A percentile compares a stretch with the other conserved stretches of the same genome.
Conservation (phyloP, 768 basidiomycete genomes). For the Trametes cingulata region DNA sequence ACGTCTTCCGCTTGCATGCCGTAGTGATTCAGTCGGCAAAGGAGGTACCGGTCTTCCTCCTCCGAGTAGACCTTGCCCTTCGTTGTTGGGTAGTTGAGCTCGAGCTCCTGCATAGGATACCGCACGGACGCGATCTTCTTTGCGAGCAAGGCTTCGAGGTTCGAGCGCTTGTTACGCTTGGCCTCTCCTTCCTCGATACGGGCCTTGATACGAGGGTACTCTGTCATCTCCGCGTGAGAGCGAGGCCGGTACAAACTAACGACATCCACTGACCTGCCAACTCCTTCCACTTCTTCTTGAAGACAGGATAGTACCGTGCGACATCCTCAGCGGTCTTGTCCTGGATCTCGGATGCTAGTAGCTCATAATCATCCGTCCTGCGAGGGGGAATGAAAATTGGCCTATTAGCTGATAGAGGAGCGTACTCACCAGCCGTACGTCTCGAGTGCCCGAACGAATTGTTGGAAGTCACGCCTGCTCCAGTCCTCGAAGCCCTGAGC, state of each 20-base stretch:
- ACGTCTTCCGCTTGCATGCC: constrained; percentile 88
- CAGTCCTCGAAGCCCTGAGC: constrained; percentile 85
- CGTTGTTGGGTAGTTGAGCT: constrained; percentile 92
- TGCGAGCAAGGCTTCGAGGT: constrained; percentile 73
- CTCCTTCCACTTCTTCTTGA: constrained; percentile 88
- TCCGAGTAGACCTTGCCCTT: constrained; percentile 97
- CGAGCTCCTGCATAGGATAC: constrained; percentile 96
- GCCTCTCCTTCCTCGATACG: constrained; percentile 88
- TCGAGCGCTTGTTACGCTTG: constrained; percentile 84
- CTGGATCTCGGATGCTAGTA: constrained; percentile 80
- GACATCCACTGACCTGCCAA: constrained; percentile 58
- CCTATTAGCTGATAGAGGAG: background rate
- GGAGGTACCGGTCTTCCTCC: constrained; percentile 94
- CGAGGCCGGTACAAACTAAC: background rate
- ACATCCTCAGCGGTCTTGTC: constrained; percentile 83
- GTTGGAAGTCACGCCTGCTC: constrained; percentile 93
- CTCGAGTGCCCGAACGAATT: constrained; percentile 80
- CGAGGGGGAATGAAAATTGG: background rate
- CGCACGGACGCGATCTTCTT: constrained; percentile 81
- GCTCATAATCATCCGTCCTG: constrained; percentile 64
- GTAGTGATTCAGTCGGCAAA: constrained; percentile 87
- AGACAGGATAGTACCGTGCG: constrained; percentile 74
- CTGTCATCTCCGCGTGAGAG: constrained; percentile 35
- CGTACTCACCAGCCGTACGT: constrained; percentile 72
- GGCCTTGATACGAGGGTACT: constrained; percentile 78